Evolutionary conservation across 345 rosid genomes (phyloP), one percentile per base, ranked within the genome.

Genomic region (Litchi chinensis): DNA sequence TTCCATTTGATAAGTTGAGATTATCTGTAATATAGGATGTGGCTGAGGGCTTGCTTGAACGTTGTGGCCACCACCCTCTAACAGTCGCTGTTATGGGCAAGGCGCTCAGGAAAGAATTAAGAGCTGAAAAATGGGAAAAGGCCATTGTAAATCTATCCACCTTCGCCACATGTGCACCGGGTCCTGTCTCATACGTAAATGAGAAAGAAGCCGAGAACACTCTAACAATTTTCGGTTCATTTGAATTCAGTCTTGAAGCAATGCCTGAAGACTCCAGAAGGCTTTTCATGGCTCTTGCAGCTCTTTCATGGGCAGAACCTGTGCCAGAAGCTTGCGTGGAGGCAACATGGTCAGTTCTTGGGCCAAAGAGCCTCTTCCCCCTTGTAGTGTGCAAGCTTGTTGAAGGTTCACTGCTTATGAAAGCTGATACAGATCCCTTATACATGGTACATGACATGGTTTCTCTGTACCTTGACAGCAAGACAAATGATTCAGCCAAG

Each of bases 171-270:
- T 83, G 79, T 70, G 83, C 83, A 37, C 75, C 77, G 1, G 83
- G 83, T 74, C 83, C 86, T 44, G 71, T 70, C 76, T 77, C 79
- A 5, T 77, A 80, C 41, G 86, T 77, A 65, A 83, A 80, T 70
- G 83, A 83, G 73, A 83, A 83, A 77, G 86, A 83, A 70, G 75
- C 79, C 11, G 86, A 83, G 75, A 76, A 80, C 56, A 80, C 83
- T 1, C 24, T 83, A 40, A 83, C 86, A 73, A 77, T 83, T 70
- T 83, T 83, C 13, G 77, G 83, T 5, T 80, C 82, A 22, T 78
- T 83, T 70, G 83, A 80, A 41, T 83, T 83, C 79, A 83, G 86
- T 83, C 77, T 80, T 59, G 86, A 83, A 80, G 86, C 83, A 56
- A 83, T 83, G 86, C 79, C 83, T 73, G 64, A 41, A 46, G 83